These are phyloP conservation scores for Pezicula carpinea DNA, from an alignment of 2,329 filamentous ascomycete species.

Conservation along the genomic window DNA sequence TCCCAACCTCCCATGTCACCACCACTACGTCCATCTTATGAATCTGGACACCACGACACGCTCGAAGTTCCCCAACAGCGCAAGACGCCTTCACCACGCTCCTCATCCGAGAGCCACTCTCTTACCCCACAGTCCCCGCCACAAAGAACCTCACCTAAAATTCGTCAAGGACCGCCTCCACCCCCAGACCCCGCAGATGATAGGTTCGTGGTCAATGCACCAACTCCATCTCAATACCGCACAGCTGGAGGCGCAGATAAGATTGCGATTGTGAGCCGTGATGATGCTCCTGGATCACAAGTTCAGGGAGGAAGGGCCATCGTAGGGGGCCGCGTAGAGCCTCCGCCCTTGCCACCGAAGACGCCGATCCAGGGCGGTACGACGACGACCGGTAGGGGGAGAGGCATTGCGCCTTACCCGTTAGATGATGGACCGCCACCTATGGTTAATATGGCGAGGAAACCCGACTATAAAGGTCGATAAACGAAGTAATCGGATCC, in stretches of 20 bases:
- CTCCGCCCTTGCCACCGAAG: conserved; percentile 73
- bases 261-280: conserved; percentile 57
- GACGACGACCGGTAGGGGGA: conserved; percentile 18
- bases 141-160: conserved; percentile 25
- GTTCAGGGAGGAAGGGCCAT: conserved; percentile 4
- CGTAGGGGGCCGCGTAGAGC: conserved; percentile 38
- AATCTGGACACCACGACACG: conserved; percentile 24
- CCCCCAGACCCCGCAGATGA: conserved; percentile 30
- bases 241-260: conserved; percentile 60
- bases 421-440: conserved; percentile 77
- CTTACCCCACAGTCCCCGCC: conserved; percentile 31
- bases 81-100: conserved; percentile 15
- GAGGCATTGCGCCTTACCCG: conserved; percentile 59
- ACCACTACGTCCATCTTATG: conserved; percentile 27
- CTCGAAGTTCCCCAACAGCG: conserved; percentile 20
- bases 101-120: conserved; percentile 34
- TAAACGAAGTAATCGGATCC: neutral
- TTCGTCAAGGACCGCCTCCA: neutral
- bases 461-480: conserved; percentile 49
- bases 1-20: conserved; percentile 14
- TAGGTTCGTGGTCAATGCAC: conserved; percentile 50
- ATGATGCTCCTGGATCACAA: conserved; percentile 48
- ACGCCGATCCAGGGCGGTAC: conserved; percentile 53
- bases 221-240: conserved; percentile 54
- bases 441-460: conserved; percentile 77